Conservation (phyloP, 2,329 filamentous ascomycete species). For the Aureobasidium lini region DNA sequence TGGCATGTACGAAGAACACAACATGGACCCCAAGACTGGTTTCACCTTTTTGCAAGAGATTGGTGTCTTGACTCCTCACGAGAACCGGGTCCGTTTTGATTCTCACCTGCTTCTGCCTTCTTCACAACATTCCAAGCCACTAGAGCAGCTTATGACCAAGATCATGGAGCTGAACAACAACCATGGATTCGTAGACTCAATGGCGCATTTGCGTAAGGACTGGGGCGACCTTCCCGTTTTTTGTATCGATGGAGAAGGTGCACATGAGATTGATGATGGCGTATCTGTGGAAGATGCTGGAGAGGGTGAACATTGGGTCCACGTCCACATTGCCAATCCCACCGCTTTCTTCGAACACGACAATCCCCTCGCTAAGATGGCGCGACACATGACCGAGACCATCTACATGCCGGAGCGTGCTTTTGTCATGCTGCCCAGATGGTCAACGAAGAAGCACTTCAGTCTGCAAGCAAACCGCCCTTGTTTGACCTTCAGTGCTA, state of each 20-base stretch:
- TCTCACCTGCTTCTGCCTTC: slow-evolving; percentile 46
- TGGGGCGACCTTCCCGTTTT: slow-evolving; percentile 57
- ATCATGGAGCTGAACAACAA: slow-evolving; percentile 22
- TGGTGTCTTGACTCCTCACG: slow-evolving; percentile 63
- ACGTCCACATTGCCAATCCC: slow-evolving; percentile 72
- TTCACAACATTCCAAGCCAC: slow-evolving; percentile 36
- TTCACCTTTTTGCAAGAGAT: slow-evolving; percentile 70
- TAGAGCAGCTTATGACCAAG: slow-evolving; percentile 34
- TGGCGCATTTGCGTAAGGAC: slow-evolving; percentile 51
- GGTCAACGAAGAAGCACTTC: slow-evolving; percentile 43
- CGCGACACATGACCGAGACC: slow-evolving; percentile 50
- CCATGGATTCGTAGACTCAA: slow-evolving; percentile 43
- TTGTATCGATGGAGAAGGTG: slow-evolving; percentile 62
- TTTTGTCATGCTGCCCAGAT: slow-evolving; percentile 50
- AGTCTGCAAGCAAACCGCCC: slow-evolving; percentile 48
- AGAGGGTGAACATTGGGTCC: slow-evolving; percentile 58
- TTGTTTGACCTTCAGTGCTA: slow-evolving; percentile 54
- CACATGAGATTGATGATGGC: slow-evolving; percentile 71
- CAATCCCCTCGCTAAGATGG: slow-evolving; percentile 52
- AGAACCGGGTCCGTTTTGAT: slow-evolving; percentile 58
- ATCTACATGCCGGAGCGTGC: slow-evolving; percentile 51
- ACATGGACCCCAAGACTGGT: slow-evolving; percentile 41
- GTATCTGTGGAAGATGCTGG: slow-evolving; percentile 56
- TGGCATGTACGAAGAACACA: slow-evolving; percentile 51
- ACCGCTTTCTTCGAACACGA: slow-evolving; percentile 59